Evolutionary conservation across 139 green algal genomes (phyloP).

Genomic region (Micromonas pusilla): DNA sequence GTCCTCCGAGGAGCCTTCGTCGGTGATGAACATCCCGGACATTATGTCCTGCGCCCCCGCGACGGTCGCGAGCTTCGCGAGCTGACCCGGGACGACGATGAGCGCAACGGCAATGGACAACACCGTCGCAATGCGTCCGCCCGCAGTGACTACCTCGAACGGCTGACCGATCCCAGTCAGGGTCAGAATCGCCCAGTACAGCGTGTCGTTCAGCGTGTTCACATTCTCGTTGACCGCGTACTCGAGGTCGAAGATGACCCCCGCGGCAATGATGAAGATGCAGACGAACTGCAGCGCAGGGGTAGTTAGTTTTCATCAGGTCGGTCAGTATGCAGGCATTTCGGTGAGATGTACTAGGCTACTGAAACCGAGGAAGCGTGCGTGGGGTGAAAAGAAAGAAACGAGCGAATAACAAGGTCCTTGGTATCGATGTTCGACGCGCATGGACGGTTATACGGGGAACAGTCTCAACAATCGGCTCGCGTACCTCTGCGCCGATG

Average conservation of each 20-base stretch:
- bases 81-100: slow-evolving; percentile 24
- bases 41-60: slow-evolving; percentile 8
- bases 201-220: slow-evolving; percentile 15
- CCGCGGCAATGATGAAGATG: slow-evolving; percentile 25
- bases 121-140: slow-evolving; percentile 20
- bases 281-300: slow-evolving; percentile 24
- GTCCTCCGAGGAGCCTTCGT: slow-evolving; percentile 16
- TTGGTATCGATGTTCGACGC: no score
- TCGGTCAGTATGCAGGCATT: no score
- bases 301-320: no score
- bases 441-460: no score
- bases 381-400: no score
- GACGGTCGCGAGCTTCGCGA: slow-evolving; percentile 24
- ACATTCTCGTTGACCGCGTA: slow-evolving; percentile 1
- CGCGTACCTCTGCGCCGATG: no score
- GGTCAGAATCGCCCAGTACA: slow-evolving; percentile 25
- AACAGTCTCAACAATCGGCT: no score
- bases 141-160: slow-evolving; percentile 24
- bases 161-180: slow-evolving; percentile 28
- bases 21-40: slow-evolving; percentile 3
- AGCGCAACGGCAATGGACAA: slow-evolving; percentile 20
- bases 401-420: no score
- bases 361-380: no score
- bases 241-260: slow-evolving; percentile 26
- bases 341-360: no score